phyloP scores from a whole-genome alignment of 352 stramenopile species.

The Halophytophthora batemanensis region DNA sequence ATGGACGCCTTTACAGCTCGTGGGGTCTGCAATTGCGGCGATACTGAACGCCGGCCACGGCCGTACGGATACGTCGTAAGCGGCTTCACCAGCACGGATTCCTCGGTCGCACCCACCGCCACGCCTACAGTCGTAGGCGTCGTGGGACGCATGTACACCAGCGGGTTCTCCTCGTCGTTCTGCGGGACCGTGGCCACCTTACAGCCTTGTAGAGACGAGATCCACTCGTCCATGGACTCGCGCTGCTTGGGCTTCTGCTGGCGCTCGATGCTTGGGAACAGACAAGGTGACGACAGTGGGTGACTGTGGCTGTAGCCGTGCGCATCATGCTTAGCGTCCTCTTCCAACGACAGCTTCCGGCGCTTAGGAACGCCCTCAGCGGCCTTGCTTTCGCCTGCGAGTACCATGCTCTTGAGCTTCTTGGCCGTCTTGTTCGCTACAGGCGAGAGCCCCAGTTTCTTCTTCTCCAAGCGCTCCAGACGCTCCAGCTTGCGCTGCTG shows the following conservation, averaged over 20 bases:
- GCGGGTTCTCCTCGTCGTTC: constrained; percentile 11
- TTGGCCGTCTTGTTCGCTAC: constrained; percentile 28
- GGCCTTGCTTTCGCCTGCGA: constrained; percentile 18
- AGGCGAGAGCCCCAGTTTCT: constrained; percentile 9
- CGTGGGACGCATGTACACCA: constrained; percentile 19
- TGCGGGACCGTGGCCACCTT: constrained; percentile 3
- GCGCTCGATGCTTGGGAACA: constrained; percentile 33
- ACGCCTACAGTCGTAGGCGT: constrained; percentile 19
- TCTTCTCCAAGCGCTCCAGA: constrained; percentile 11
- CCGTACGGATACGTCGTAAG: constrained; percentile 22
- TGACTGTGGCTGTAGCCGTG: constrained; percentile 11
- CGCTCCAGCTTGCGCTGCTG: constrained; percentile 27
- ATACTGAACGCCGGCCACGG: constrained; percentile 17
- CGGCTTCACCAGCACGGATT: constrained; percentile 25
- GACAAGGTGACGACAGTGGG: constrained; percentile 7
- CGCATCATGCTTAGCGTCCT: constrained; percentile 14
- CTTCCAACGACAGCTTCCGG: constrained; percentile 38
- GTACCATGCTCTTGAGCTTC: constrained; percentile 36
- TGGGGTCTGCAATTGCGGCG: constrained; percentile 19
- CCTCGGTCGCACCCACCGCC: constrained; percentile 17
- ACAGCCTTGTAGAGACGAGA: constrained; percentile 22
- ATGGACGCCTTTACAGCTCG: constrained; percentile 13
- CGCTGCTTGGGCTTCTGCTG: constrained; percentile 19
- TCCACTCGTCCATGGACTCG: constrained; percentile 28
- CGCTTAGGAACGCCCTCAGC: constrained; percentile 30